Base-by-base conservation (phyloP, 345 rosid species). In the Clausena lansium region DNA sequence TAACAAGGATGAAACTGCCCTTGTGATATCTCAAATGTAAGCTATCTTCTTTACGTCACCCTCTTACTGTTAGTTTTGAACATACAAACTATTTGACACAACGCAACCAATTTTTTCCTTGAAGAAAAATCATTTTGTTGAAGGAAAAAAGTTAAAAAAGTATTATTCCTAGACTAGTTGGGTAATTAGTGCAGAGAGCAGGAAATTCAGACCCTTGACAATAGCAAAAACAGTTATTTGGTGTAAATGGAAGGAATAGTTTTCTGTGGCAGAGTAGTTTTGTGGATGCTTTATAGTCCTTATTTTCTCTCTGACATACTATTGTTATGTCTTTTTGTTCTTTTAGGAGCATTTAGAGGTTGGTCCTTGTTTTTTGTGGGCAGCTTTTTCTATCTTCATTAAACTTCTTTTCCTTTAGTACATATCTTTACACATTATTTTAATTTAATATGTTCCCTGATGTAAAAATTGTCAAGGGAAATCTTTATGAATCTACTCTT, bases 21-120 rank as follows among this genome's bases (percentile, higher is more conserved):
- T 94, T 73, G 87, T 92, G 47, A 91, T 97, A 69, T 88, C 90
- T 78, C 93, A 97, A 82, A 90, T 97, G 99, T 97, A 84, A 92
- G 93, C 62, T 83, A 27, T 61, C 28, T 50, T 50, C 45, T 78
- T 27, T 39, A 11, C 39, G 9, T 73, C 54, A 19, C 50, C 39
- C 27, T 25, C 17, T 22, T 80, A 30, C 32, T 65, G 54, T 22
- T 30, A 22, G 35, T 47, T 9, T n/a, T n/a, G 67, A 61, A 20
- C 66, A 30, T 72, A 30, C 39, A 58, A 33, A 32, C 74, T 19
- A 1, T 63, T 55, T 38, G 50, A 45, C 50, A 13, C 15, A 45
- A 45, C 0, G 17, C 47, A 41, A 45, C 50, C 17, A 2, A 45
- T 13, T 13, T 45, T 45, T 45, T 13, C 17, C 1, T 13, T 45